Evolutionary conservation across 2,329 filamentous ascomycete genomes (phyloP).

Genomic region (Lasiodiplodia citricola): DNA sequence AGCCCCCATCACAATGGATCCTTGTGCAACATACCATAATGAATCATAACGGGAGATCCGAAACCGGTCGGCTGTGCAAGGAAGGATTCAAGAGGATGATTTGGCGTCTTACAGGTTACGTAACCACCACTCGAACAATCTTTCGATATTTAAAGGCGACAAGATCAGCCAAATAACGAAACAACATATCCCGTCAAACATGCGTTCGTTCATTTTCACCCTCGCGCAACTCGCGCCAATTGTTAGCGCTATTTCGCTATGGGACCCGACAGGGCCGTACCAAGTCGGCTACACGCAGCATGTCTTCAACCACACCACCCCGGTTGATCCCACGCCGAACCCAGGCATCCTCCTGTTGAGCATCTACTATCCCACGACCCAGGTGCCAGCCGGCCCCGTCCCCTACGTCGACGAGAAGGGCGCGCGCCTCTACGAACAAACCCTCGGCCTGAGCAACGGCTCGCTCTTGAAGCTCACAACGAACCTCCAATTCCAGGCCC

Average conservation of each 20-base stretch:
- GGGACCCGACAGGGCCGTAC: constrained; percentile 32
- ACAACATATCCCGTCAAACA: not conserved
- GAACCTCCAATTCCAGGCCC: constrained; percentile 25
- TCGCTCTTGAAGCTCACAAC: constrained; percentile 28
- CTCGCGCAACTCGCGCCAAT: not conserved
- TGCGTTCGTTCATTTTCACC: not conserved
- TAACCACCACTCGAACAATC: not conserved
- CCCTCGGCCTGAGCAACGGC: not conserved
- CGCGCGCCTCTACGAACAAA: constrained; percentile 29
- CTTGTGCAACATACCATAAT: too few species aligned
- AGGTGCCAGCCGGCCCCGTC: constrained; percentile 28
- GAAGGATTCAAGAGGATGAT: not conserved
- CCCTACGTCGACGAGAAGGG: constrained; percentile 34
- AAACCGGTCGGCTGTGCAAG: not conserved
- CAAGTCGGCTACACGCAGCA: constrained; percentile 36
- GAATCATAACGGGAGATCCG: too few species aligned
- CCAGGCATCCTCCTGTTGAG: constrained; percentile 32
- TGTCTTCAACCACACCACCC: constrained; percentile 35
- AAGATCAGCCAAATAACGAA: not conserved
- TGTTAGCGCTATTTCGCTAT: not conserved
- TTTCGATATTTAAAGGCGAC: not conserved
- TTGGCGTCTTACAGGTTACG: not conserved
- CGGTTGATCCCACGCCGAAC: constrained; percentile 32
- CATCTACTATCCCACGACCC: constrained; percentile 36
- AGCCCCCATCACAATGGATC: too few species aligned